phyloP scores from a whole-genome alignment of 225 moss, liverwort and hornwort species.

The Polytrichum formosum region DNA sequence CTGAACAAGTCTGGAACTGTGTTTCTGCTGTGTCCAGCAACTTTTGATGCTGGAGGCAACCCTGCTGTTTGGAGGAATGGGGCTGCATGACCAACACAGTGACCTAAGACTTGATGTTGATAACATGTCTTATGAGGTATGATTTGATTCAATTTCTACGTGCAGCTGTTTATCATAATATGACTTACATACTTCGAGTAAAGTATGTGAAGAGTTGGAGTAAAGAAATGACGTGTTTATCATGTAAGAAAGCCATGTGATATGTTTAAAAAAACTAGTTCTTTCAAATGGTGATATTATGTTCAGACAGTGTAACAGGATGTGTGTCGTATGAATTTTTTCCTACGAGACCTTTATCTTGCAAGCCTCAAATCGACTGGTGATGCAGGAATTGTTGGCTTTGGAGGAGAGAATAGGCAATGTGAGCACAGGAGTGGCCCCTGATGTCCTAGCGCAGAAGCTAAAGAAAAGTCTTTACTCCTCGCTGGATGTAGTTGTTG shows the following conservation, averaged over 20 bases:
- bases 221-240: too few species aligned
- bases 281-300: too few species aligned
- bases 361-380: too few species aligned
- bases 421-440: slow-evolving; percentile 68
- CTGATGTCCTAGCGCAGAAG: slow-evolving; percentile 58
- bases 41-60: slow-evolving; percentile 87
- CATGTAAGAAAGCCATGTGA: too few species aligned
- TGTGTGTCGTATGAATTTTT: too few species aligned
- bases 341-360: too few species aligned
- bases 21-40: slow-evolving; percentile 49
- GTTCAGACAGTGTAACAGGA: too few species aligned
- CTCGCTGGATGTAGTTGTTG: slow-evolving; percentile 56
- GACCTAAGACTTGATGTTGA: slow-evolving; percentile 88
- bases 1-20: too few species aligned
- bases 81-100: slow-evolving; percentile 87
- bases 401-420: slow-evolving; percentile 94
- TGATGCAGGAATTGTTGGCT: slow-evolving; percentile 71
- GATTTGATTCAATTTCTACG: background rate
- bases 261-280: too few species aligned
- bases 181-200: too few species aligned
- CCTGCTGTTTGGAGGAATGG: slow-evolving; percentile 81
- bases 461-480: slow-evolving; percentile 64
- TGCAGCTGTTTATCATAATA: too few species aligned
- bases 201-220: too few species aligned
- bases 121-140: slow-evolving; percentile 86